Base-by-base conservation (phyloP, 2,329 filamentous ascomycete species). In the Pyrenochaeta sp. region DNA sequence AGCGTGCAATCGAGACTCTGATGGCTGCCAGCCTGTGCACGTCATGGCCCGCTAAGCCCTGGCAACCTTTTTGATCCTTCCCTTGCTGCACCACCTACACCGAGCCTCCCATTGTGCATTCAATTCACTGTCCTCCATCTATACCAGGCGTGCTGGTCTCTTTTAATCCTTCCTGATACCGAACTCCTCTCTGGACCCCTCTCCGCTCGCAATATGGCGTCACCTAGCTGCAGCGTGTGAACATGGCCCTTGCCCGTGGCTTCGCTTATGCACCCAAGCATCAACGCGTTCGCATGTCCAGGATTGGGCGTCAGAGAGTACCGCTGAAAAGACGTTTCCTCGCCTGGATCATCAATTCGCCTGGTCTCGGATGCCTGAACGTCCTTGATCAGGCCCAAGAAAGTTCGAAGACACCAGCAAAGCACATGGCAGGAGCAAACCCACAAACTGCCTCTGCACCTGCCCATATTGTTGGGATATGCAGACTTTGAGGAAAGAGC, bases 221-320 rank as follows among this genome's bases (percentile, higher is more conserved):
- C 60, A 65, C 24, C 12, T 19, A 12, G 5, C 30, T 32, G 28
- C 15, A 25, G 40, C 54, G 51, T 56, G 54, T 43, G 56, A 53
- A 27, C 56, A 47, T 42, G 19, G 42, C 46, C 58, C 52, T 30
- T 52, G 39, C 50, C 40, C 36, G 54, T 56, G 59, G 46, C 25
- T 48, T 61, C 61, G 61, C 61, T 59, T 57, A 59, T 50, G 61
- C 61, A 50, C 42, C 40, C 44, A 5, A 30, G 32, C 50, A 50
- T 52, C 56, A 54, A 56, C 54, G 52, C 50, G 53, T 54, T 55
- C 39, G 47, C 27, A 9, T 7, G 9, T 24, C 19, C 13, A 24
- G 22, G 6, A 7, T 2, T 25, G 22, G 22, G 25, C 22, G 40
- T 10, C 40, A 10, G 10, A 24, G 10, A 13, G 5, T 43, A 10